Evolutionary conservation across 495 filamentous ascomycete genomes (phyloP).

Genomic region (Penicillium canariense): DNA sequence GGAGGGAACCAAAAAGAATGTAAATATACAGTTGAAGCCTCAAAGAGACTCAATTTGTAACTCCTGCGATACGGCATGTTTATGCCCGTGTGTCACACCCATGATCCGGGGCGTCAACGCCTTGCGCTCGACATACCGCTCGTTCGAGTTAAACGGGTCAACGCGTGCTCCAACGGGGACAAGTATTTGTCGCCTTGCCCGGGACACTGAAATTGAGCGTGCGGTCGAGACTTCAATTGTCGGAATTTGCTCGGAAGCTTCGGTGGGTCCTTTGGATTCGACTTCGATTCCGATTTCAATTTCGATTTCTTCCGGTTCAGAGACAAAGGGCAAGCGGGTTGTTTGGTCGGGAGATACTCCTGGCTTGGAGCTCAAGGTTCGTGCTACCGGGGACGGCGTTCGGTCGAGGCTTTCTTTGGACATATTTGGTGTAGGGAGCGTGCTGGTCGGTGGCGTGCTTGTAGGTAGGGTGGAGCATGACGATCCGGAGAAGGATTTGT

Average conservation of each 20-base stretch:
- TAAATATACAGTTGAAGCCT: background rate
- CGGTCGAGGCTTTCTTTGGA: slow-evolving; percentile 9
- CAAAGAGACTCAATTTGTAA: slow-evolving; percentile 38
- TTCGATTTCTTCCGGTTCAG: slow-evolving; percentile 11
- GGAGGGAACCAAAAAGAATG: background rate
- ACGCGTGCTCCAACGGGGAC: slow-evolving; percentile 34
- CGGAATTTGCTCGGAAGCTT: slow-evolving; percentile 11
- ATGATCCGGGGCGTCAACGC: slow-evolving; percentile 29
- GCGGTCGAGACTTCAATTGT: slow-evolving; percentile 41
- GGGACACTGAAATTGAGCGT: slow-evolving; percentile 40
- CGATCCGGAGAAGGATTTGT: slow-evolving; percentile 4
- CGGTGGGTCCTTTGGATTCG: background rate
- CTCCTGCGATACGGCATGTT: slow-evolving; percentile 37
- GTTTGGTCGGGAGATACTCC: slow-evolving; percentile 7
- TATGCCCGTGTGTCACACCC: slow-evolving; percentile 32
- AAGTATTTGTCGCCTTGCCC: slow-evolving; percentile 36
- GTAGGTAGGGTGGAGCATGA: background rate
- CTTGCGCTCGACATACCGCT: slow-evolving; percentile 27
- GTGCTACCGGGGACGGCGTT: slow-evolving; percentile 20
- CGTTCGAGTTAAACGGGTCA: slow-evolving; percentile 25
- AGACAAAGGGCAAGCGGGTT: slow-evolving; percentile 17
- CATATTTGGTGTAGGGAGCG: slow-evolving; percentile 12
- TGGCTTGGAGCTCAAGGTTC: slow-evolving; percentile 11
- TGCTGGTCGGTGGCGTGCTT: slow-evolving; percentile 1
- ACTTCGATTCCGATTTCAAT: background rate